Percentiles rank a stretch among this genome's conserved stretches.
Evolutionary conservation across 768 basidiomycete genomes (phyloP).

Genomic region (Tulasnella sp.): DNA sequence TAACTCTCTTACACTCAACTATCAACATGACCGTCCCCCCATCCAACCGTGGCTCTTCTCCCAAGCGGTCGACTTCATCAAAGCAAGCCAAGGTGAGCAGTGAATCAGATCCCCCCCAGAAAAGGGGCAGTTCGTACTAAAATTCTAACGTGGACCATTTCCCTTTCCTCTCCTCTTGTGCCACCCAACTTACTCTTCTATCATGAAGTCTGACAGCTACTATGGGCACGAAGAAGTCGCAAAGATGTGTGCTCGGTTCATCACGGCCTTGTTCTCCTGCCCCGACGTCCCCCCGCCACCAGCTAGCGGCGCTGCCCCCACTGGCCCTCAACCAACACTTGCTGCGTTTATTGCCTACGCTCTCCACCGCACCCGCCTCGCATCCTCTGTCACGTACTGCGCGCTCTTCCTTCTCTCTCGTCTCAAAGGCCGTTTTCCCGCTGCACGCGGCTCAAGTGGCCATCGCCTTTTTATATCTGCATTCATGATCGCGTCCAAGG

Average conservation of each 20-base stretch:
- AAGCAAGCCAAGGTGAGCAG: conserved; percentile 23
- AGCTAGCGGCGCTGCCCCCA: conserved; percentile 39
- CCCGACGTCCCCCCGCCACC: conserved; percentile 67
- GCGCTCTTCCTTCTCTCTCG: conserved; percentile 73
- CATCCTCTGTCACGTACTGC: conserved; percentile 61
- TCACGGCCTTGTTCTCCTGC: conserved; percentile 80
- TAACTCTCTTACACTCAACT: not conserved
- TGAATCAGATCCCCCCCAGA: not conserved
- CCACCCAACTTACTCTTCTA: not conserved
- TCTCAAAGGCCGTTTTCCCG: conserved; percentile 87
- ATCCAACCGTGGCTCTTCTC: conserved; percentile 13
- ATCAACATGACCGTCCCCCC: conserved; percentile 15
- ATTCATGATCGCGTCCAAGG: conserved; percentile 88
- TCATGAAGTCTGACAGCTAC: conserved; percentile 36
- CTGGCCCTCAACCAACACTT: conserved; percentile 55
- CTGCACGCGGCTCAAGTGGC: conserved; percentile 83
- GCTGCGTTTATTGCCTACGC: conserved; percentile 85
- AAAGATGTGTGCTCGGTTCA: conserved; percentile 69
- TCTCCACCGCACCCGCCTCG: conserved; percentile 76
- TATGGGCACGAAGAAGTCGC: conserved; percentile 77
- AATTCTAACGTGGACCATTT: not conserved
- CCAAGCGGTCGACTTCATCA: conserved; percentile 23
- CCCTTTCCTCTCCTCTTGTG: not conserved
- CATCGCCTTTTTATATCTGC: conserved; percentile 88
- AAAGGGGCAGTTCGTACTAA: not conserved